Evolutionary conservation across 805 yeast genomes (phyloP).

Genomic region (Saccharomycopsis sp.): DNA sequence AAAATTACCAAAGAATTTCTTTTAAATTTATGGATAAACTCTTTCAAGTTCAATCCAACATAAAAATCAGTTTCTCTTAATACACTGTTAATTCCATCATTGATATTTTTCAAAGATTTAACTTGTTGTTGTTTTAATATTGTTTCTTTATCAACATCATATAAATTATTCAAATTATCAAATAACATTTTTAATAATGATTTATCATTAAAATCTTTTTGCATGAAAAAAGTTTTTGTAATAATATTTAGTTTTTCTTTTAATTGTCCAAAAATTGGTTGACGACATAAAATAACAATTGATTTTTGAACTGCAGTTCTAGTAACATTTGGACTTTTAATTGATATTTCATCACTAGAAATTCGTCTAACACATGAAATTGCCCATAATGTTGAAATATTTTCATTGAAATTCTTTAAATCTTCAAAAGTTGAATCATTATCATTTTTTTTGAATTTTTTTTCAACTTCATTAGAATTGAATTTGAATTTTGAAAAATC

Average conservation of each 20-base stretch:
- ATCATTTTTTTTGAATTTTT: not conserved
- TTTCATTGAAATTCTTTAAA: conserved; percentile 17
- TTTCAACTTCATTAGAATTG: conserved; percentile 26
- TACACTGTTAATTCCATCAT: conserved; percentile 25
- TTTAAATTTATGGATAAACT: conserved; percentile 48
- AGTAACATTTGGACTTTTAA: conserved; percentile 53
- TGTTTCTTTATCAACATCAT: conserved; percentile 18
- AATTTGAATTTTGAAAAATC: conserved; percentile 29
- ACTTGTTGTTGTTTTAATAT: conserved; percentile 7
- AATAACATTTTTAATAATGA: conserved; percentile 58
- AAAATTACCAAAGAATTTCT: conserved; percentile 52
- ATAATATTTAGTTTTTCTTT: conserved; percentile 86
- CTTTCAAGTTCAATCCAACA: conserved; percentile 64
- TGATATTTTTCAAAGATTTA: conserved; percentile 20
- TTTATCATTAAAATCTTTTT: conserved; percentile 64
- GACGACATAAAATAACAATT: conserved; percentile 72
- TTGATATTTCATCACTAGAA: conserved; percentile 45
- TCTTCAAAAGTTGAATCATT: not conserved
- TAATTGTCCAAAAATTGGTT: conserved; percentile 81
- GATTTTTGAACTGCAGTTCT: conserved; percentile 88
- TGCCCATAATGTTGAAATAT: conserved; percentile 74
- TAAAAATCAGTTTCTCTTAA: conserved; percentile 49
- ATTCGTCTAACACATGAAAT: conserved; percentile 89
- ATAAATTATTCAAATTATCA: conserved; percentile 46
- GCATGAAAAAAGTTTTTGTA: conserved; percentile 77